Evolutionary conservation across 371 early-diverging fungal genomes (phyloP), one percentile per base, ranked within the genome.

Genomic region (Apophysomyces sp.): DNA sequence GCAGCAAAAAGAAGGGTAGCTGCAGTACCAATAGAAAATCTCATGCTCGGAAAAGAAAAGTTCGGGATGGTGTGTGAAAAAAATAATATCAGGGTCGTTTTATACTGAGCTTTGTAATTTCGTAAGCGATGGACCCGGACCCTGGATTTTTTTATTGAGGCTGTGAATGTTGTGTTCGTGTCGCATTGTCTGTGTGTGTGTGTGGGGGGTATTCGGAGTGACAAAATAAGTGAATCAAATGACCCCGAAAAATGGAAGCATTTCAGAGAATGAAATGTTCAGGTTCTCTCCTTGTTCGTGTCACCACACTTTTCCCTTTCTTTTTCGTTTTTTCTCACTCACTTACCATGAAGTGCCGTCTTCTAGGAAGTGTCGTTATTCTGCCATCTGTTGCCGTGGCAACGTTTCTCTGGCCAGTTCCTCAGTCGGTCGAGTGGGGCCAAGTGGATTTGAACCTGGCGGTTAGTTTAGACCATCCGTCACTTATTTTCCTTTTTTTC

Each of bases 381-480:
- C 16, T 51, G 15, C 52, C 63, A 49, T 49, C 37, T 8, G 52
- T 57, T 52, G 30, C 51, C 1, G 32, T 44, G 8, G 55, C 37
- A 37, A 57, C 61, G 6, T 68, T 61, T 30, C 52, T 76, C 8
- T 72, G 76, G 76, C 73, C 73, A 9, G 21, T 62, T 8, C 76
- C 76, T 11, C 71, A 72, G 27, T 61, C 63, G 7, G 61, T 70
- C 9, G 27, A 61, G 16, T 72, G 66, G 54, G 76, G 76, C 1
- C 36, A 72, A 18, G 51, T 55, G 7, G 61, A 67, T 2, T 37
- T 76, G 15, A 51, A 58, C 21, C 39, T 76, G 39, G 72, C 64
- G 13, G 76, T 76, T 65, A 39, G 16, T 28, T 54, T 29, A 24
- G 31, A 40, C 15, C 30, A n/a, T 30, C 18, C 15, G 4, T 26